phyloP scores from a whole-genome alignment of 2,329 filamentous ascomycete genomes.

The Phyllosticta paracitricarpa region DNA sequence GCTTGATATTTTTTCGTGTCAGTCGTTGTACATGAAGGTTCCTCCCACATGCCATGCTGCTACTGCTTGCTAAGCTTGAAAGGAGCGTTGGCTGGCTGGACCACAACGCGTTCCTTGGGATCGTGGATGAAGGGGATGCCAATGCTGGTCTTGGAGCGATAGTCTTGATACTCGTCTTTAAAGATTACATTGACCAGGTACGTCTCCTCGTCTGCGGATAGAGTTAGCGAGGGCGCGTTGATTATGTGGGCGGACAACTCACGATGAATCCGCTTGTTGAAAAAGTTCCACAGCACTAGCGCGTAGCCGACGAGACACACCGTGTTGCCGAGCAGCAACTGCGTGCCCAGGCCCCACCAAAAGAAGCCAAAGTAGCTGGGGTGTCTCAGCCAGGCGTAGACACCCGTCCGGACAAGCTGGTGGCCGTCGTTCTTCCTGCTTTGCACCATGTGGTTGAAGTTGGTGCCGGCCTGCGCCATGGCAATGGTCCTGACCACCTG shows the following conservation, averaged over 20 bases:
- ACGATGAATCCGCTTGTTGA: slow-evolving; percentile 59
- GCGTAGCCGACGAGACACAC: slow-evolving; percentile 68
- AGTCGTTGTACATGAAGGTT: not conserved
- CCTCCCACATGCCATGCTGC: not conserved
- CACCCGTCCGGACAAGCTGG: slow-evolving; percentile 68
- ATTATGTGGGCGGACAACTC: slow-evolving; percentile 23
- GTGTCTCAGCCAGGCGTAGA: slow-evolving; percentile 70
- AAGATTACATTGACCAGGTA: slow-evolving; percentile 68
- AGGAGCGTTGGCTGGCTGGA: not conserved
- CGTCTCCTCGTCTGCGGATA: slow-evolving; percentile 58
- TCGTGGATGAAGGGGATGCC: slow-evolving; percentile 67
- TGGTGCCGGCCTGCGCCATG: slow-evolving; percentile 80
- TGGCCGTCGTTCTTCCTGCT: slow-evolving; percentile 59
- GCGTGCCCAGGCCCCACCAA: slow-evolving; percentile 94
- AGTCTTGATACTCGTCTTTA: slow-evolving; percentile 67
- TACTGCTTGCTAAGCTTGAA: not conserved
- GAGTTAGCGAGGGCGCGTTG: not conserved
- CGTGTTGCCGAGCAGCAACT: slow-evolving; percentile 77
- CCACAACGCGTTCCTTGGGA: not conserved
- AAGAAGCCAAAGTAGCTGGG: slow-evolving; percentile 98
- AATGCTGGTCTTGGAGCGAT: slow-evolving; percentile 60
- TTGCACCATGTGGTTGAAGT: slow-evolving; percentile 83
- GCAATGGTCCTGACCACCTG: slow-evolving; percentile 70
- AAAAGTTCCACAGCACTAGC: slow-evolving; percentile 76
- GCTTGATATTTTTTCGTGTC: not conserved